Evolutionary conservation across 202 grass and related monocot genomes (phyloP), one percentile per base, ranked within the genome.

Genomic region (Brachypodium distachyon): DNA sequence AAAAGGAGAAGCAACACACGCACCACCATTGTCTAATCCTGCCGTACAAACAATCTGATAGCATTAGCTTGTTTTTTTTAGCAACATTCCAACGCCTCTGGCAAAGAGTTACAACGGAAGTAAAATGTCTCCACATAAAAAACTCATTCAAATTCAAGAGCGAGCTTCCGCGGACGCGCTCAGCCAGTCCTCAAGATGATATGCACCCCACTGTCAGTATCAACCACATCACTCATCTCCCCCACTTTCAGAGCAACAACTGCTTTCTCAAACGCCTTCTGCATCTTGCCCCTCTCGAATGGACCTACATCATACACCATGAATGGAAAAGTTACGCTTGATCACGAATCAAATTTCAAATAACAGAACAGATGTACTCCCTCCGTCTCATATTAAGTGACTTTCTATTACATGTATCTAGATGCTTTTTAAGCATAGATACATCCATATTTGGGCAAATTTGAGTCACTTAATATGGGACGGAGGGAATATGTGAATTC

Each of bases 141-240:
- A 52, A 21, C 49, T 31, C 32, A 41, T 54, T 18, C 40, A n/a
- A 42, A 66, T 57, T 0, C n/a, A n/a, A n/a, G 31, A 37, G 58
- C 42, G 28, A 67, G 67, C 44, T 18, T 33, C 12, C 27, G 10
- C 26, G 1, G 11, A 27, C 31, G 22, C 39, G 9, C 68, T 87
- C 66, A 98, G 60, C 79, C 87, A 61, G 95, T 98, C 93, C 91
- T 87, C 87, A 94, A 57, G 79, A 98, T 98, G 84, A 98, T 92
- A 54, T 95, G 95, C 52, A 95, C 91, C 12, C 91, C 91, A 31
- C 95, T 98, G 6, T 95, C 95, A 11, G 89, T 95, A 48, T 94
- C 91, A 22, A 98, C 59, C 31, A 92, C 81, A 48, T 92, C 87
- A 64, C 91, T 98, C 17, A 95, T 90, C 28, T 98, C 91, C 53